Percentiles rank a stretch among this genome's conserved stretches.
Conservation (phyloP, 129 eudicot species). For the Helichrysum umbraculigerum region DNA sequence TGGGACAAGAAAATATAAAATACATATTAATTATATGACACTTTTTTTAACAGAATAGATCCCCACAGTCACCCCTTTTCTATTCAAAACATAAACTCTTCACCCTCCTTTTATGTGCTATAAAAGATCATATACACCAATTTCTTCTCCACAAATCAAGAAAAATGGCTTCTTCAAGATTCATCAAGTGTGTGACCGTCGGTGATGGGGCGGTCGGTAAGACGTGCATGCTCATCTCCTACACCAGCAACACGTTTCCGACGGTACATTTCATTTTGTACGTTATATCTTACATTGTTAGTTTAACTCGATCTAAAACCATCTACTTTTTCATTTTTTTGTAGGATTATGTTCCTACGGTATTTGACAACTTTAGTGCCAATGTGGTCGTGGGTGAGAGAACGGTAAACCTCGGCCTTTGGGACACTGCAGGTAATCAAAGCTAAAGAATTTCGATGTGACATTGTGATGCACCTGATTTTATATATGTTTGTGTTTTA, state of each 20-base stretch:
- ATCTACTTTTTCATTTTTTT: background rate
- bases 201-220: conserved; percentile 95
- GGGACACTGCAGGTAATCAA: conserved; percentile 84
- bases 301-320: background rate
- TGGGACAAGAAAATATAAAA: too few relatives aligned
- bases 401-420: conserved; percentile 72
- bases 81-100: background rate
- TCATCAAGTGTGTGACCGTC: conserved; percentile 77
- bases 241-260: conserved; percentile 73
- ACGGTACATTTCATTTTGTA: conserved; percentile 36
- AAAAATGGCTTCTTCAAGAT: conserved; percentile 36
- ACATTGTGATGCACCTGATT: background rate
- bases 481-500: too few relatives aligned
- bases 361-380: conserved; percentile 82
- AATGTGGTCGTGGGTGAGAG: conserved; percentile 78
- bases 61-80: background rate
- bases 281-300: background rate
- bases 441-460: background rate
- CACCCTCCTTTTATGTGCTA: conserved; percentile 11
- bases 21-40: background rate
- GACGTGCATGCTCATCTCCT: conserved; percentile 82
- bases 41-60: background rate
- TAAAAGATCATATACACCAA: conserved; percentile 6
- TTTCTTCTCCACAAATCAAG: conserved; percentile 2
- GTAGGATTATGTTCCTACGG: conserved; percentile 92